Evolutionary conservation across 306 rosid species (phyloP), one percentile per base, ranked within the genome.

Genomic region (Rosa rugosa): DNA sequence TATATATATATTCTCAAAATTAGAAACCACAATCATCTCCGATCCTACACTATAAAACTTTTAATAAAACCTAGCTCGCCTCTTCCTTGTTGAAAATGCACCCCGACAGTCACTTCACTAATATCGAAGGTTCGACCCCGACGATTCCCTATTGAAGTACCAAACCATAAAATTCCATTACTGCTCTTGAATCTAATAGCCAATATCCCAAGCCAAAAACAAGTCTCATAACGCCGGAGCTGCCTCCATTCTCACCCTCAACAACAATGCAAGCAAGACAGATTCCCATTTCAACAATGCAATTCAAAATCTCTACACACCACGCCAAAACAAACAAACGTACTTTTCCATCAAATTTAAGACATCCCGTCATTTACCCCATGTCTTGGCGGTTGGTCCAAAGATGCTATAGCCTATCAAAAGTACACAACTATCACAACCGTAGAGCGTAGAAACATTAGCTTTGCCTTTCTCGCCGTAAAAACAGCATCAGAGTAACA

Each of bases 161-260:
- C 81, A 44, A 86, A 65, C 18, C 73, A 22, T 45, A 83, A 64
- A 79, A 68, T 50, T 20, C 70, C 86, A 71, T 50, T 67, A 67
- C 56, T 66, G 78, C 90, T 88, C 82, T 86, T 78, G 36, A 31
- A 31, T 31, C 2, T 31, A 31, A 31, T 31, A 31, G 36, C 36
- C 36, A 31, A 31, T 31, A 31, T 31, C 36, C 36, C 36, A 31
- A 2, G 88, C 87, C 92, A 83, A 92, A 92, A 0, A 90, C 91
- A 18, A 69, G 77, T 34, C 71, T 63, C 7, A 92, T 68, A 73
- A 83, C 82, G 27, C 53, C 25, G 49, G 93, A 91, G 70, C 5
- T 67, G 45, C 90, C 88, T 6, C 90, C 94, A 2, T 49, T 74
- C 7, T 89, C 91, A 0, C 59, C 84, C 10, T 20, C 25, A 54